Conservation (phyloP, 2,329 filamentous ascomycete genomes). For the Hymenoscyphus infarciens region DNA sequence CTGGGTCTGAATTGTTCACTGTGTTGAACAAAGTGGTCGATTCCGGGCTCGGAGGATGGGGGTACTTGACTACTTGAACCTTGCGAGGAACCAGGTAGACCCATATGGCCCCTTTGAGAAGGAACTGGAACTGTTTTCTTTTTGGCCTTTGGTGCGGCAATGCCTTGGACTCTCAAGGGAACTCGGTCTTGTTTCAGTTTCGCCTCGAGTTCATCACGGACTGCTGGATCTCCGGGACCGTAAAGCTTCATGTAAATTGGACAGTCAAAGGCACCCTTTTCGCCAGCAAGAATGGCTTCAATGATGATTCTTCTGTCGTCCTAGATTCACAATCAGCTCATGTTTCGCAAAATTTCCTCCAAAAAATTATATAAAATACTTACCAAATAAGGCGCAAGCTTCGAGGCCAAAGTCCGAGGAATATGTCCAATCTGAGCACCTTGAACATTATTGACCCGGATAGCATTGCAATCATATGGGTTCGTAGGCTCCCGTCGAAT, state of each 20-base stretch:
- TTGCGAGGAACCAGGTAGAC: conserved; percentile 25
- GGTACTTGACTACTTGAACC: conserved; percentile 12
- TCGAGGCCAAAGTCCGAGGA: conserved; percentile 62
- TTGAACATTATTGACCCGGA: conserved; percentile 74
- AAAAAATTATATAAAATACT: conserved; percentile 24
- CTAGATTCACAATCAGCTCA: conserved; percentile 18
- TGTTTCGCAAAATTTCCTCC: too few species aligned
- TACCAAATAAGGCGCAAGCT: conserved; percentile 70
- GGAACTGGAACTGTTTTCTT: conserved; percentile 52
- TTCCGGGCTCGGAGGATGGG: conserved; percentile 18
- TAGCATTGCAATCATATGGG: conserved; percentile 70
- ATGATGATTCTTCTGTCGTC: conserved; percentile 58
- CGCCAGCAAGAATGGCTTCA: conserved; percentile 66
- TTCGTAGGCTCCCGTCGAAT: conserved; percentile 65
- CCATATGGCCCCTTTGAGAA: conserved; percentile 36
- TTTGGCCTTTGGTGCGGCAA: conserved; percentile 44
- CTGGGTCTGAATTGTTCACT: conserved; percentile 64
- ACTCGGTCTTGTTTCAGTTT: conserved; percentile 64
- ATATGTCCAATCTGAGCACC: conserved; percentile 76
- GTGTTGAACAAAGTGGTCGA: conserved; percentile 57
- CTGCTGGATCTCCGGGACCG: conserved; percentile 56
- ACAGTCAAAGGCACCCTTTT: conserved; percentile 66
- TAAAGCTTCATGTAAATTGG: conserved; percentile 67
- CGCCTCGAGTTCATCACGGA: conserved; percentile 52
- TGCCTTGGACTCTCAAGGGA: conserved; percentile 38